These are phyloP conservation scores for Quillaja saponaria DNA, from an alignment of 306 rosid genomes.

Conservation along the genomic window DNA sequence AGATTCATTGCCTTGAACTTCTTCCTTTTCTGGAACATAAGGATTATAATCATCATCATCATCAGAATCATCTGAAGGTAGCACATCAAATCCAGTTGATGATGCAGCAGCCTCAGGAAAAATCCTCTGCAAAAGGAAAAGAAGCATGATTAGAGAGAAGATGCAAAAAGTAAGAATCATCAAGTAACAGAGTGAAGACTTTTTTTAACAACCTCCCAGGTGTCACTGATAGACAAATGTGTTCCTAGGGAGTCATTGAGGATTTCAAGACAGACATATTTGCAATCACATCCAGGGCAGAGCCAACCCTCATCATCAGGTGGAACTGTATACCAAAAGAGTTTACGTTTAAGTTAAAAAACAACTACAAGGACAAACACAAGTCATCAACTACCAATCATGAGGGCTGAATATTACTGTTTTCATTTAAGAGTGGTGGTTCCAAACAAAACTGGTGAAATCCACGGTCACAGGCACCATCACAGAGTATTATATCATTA, in stretches of 20 bases:
- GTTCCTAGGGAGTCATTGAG: slow-evolving; percentile 86
- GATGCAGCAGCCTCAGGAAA: slow-evolving; percentile 87
- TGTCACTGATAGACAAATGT: slow-evolving; percentile 56
- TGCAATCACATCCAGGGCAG: slow-evolving; percentile 99
- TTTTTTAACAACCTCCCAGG: slow-evolving; percentile 76
- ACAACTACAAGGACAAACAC: slow-evolving; percentile 27
- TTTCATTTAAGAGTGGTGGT: slow-evolving; percentile 82
- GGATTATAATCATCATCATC: slow-evolving; percentile 94
- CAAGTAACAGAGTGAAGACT: not conserved
- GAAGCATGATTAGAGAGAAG: slow-evolving; percentile 35
- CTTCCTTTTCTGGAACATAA: slow-evolving; percentile 58
- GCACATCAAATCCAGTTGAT: slow-evolving; percentile 57
- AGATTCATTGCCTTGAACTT: slow-evolving; percentile 54
- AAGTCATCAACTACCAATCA: slow-evolving; percentile 25
- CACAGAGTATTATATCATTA: slow-evolving; percentile 95
- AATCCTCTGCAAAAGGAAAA: slow-evolving; percentile 67
- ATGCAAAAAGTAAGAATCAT: slow-evolving; percentile 10
- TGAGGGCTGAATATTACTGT: slow-evolving; percentile 60
- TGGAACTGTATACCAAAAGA: slow-evolving; percentile 68
- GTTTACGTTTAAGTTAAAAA: slow-evolving; percentile 28
- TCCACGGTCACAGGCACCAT: slow-evolving; percentile 96
- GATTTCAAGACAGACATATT: slow-evolving; percentile 77
- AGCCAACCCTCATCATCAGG: slow-evolving; percentile 90
- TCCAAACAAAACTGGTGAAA: slow-evolving; percentile 88
- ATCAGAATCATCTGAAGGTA: slow-evolving; percentile 89